Conservation (phyloP, 2,329 filamentous ascomycete genomes). For the Aspergillus awamori region DNA sequence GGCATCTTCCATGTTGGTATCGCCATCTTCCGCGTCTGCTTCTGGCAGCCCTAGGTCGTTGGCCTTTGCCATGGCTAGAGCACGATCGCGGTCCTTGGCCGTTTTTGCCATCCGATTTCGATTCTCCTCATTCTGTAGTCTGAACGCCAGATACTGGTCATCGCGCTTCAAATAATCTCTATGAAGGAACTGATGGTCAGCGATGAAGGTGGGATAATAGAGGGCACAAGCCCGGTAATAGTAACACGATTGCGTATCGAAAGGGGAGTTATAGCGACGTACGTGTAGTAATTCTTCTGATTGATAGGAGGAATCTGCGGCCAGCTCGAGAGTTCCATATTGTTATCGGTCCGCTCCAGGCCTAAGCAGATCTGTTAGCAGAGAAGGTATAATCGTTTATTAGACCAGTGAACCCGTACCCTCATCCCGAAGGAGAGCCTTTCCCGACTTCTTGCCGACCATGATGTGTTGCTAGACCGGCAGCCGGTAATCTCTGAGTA, state of each 20-base stretch:
- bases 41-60: slow-evolving; percentile 65
- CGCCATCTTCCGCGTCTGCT: slow-evolving; percentile 44
- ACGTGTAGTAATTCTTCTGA: slow-evolving; percentile 99
- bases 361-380: slow-evolving; percentile 56
- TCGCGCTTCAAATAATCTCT: slow-evolving; percentile 98
- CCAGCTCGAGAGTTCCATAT: slow-evolving; percentile 94
- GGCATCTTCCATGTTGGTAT: slow-evolving; percentile 61
- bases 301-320: slow-evolving; percentile 92
- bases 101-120: slow-evolving; percentile 81
- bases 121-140: slow-evolving; percentile 84
- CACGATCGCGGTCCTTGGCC: slow-evolving; percentile 84
- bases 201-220: not conserved
- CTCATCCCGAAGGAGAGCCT: slow-evolving; percentile 64
- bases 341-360: slow-evolving; percentile 95
- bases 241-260: not conserved
- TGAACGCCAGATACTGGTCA: slow-evolving; percentile 88
- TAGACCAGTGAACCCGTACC: slow-evolving; percentile 34
- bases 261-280: slow-evolving; percentile 39
- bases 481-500: slow-evolving; percentile 12
- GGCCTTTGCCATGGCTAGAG: slow-evolving; percentile 73
- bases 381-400: not conserved
- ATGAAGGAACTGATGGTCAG: slow-evolving; percentile 19
- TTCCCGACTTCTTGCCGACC: slow-evolving; percentile 69
- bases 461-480: slow-evolving; percentile 43
- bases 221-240: not conserved